Evolutionary conservation across 768 basidiomycete species (phyloP), one percentile per base, ranked within the genome.

Genomic region (Omphalotus guepiniiformis): DNA sequence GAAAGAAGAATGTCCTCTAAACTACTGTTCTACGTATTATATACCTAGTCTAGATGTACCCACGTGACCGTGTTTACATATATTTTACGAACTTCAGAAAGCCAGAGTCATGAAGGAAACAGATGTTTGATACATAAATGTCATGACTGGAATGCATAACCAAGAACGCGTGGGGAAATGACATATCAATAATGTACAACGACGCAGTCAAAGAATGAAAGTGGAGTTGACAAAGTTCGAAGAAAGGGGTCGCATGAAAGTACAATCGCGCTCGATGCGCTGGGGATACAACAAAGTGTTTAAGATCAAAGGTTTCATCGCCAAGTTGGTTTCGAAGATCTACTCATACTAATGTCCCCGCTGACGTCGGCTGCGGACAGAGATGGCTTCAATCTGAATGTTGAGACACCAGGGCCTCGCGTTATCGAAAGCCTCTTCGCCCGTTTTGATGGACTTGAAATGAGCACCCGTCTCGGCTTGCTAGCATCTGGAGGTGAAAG

Each of bases 401-500:
- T 60, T 53, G 55, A 64, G 36, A 55, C 58, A 55, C 54, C 69
- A 64, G 55, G 59, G 53, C 21, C 21, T 12, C 38, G 46, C 21
- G 45, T 26, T 27, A 85, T 55, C 9, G 82, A 85, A 50, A 78
- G 54, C 53, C 83, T 68, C 64, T 79, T 83, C 40, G 68, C 57
- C 49, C 82, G 72, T 62, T 83, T 85, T 49, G 71, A 73, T 30
- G 83, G 84, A 52, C 82, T 83, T 50, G 65, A 60, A 29, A 72
- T 34, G 42, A 76, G 58, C 8, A 75, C 64, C 21, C 83, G 66
- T 51, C 78, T 58, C 55, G 68, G 54, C 22, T 67, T 68, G 15
- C 47, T 66, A 28, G 55, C 61, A 50, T 76, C 76, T 35, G 60
- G 66, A n/a, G 75, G 71, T 13, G 79, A 75, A 40, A 80, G 73